Evolutionary conservation across 2,329 filamentous ascomycete species (phyloP).

Genomic region (Arthrobotrys iridis): DNA sequence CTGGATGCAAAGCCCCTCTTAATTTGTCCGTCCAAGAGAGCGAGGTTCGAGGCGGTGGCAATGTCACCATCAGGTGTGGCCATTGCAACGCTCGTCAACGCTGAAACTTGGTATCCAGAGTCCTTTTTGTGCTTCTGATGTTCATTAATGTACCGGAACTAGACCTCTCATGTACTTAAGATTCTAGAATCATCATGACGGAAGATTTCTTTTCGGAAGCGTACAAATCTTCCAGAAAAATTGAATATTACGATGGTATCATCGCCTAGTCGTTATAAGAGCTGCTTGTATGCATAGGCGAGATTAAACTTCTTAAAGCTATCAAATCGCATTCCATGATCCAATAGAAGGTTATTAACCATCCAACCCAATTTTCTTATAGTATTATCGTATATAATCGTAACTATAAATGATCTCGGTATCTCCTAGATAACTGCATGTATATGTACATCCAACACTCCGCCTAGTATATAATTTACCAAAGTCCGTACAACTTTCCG

Average conservation of each 20-base stretch:
- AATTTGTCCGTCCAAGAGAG: conserved; percentile 20
- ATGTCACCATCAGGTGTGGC: conserved; percentile 26
- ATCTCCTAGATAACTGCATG: no score
- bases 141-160: not conserved
- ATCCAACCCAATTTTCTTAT: no score
- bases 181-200: not conserved
- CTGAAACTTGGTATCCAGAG: not conserved
- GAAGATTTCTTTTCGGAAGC: not conserved
- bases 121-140: not conserved
- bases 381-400: no score
- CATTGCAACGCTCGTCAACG: conserved; percentile 39
- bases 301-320: not conserved
- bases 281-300: no score
- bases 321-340: not conserved
- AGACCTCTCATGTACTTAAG: not conserved
- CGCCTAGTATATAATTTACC: conserved; percentile 7
- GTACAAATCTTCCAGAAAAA: not conserved
- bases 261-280: no score
- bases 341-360: no score
- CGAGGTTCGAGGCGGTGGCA: conserved; percentile 21
- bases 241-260: no score
- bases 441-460: no score
- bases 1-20: conserved; percentile 3
- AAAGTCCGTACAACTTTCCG: conserved; percentile 36
- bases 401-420: no score